A percentile compares a stretch with the other conserved stretches of the same genome.
Evolutionary conservation across 768 basidiomycete genomes (phyloP).

Genomic region (Serendipita sp.): DNA sequence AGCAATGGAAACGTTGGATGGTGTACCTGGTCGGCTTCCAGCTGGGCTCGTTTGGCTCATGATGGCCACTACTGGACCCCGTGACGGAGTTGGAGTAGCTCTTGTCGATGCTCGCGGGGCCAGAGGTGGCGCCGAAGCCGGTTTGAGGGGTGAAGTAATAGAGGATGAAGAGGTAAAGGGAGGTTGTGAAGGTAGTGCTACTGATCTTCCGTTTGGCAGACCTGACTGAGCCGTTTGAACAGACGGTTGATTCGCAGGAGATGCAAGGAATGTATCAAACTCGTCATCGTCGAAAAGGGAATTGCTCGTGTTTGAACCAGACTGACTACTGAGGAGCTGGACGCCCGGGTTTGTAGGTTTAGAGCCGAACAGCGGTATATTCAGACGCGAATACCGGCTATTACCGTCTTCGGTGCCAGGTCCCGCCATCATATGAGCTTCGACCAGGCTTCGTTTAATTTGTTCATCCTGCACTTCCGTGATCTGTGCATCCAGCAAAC

Average conservation of each 20-base stretch:
- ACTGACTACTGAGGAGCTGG: neutral
- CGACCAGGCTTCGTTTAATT: neutral
- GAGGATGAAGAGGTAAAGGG: neutral
- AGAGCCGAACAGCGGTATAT: neutral
- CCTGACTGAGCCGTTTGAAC: neutral
- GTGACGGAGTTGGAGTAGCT: neutral
- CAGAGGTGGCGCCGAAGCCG: neutral
- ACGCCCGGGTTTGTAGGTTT: neutral
- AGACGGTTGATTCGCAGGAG: neutral
- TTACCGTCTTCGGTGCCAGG: neutral
- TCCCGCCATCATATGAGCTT: neutral
- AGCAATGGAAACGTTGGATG: neutral
- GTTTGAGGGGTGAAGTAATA: neutral
- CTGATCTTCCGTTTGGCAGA: neutral
- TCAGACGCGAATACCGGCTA: neutral
- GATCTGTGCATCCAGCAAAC: neutral
- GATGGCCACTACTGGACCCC: neutral
- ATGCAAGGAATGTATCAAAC: neutral
- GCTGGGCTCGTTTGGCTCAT: neutral
- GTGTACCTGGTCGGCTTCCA: neutral
- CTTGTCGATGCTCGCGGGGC: neutral
- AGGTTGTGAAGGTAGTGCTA: neutral
- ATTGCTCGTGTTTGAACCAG: neutral
- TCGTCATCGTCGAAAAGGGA: neutral
- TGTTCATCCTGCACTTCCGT: neutral